Conservation (phyloP, 2,329 filamentous ascomycete genomes). For the Apiospora kogelbergensis region DNA sequence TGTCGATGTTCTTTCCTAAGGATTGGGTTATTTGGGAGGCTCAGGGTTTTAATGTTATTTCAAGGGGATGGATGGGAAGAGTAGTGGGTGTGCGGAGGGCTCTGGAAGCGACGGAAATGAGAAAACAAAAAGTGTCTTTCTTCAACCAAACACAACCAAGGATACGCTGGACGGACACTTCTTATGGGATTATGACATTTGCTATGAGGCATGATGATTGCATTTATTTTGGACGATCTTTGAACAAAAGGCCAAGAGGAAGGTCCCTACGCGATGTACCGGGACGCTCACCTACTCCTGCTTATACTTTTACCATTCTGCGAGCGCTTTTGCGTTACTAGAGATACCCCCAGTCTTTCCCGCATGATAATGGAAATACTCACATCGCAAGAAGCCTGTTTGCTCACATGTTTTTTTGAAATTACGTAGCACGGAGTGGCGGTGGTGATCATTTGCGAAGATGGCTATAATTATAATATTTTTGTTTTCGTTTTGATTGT, state of each 20-base stretch:
- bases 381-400: neutral
- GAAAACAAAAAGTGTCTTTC: conserved; percentile 7
- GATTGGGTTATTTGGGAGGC: neutral
- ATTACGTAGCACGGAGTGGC: no score
- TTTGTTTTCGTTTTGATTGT: neutral
- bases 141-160: neutral
- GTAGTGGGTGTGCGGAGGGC: conserved; percentile 18
- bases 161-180: neutral
- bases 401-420: neutral
- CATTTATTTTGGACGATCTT: neutral
- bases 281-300: neutral
- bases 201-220: conserved; percentile 11
- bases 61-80: neutral
- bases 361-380: conserved; percentile 8
- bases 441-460: no score
- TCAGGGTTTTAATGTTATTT: neutral
- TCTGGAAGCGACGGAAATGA: conserved; percentile 21
- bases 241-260: neutral
- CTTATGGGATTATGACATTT: neutral
- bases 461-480: no score
- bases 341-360: conserved; percentile 17
- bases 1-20: neutral
- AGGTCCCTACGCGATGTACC: neutral
- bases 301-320: conserved; percentile 4
- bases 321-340: conserved; percentile 12